Conservation (phyloP, 2,329 filamentous ascomycete genomes). For the Diaporthe sp. region DNA sequence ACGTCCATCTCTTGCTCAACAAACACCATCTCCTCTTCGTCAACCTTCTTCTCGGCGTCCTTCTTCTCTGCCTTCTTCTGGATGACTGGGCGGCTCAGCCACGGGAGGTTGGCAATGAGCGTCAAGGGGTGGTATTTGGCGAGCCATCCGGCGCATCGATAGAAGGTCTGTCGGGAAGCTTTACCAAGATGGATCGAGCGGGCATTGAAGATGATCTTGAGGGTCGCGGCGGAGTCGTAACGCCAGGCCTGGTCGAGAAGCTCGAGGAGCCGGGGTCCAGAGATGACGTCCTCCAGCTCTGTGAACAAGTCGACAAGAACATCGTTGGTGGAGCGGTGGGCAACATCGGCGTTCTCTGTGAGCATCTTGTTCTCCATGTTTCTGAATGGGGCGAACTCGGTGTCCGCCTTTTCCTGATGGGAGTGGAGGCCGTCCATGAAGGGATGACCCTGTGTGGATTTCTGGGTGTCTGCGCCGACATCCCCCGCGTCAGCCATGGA, state of each 20-base stretch:
- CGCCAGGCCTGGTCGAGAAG: conserved; percentile 65
- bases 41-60: conserved; percentile 45
- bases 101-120: conserved; percentile 65
- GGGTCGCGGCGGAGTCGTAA: conserved; percentile 60
- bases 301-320: conserved; percentile 67
- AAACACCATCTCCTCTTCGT: conserved; percentile 53
- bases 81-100: conserved; percentile 69
- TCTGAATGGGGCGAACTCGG: neutral
- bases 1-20: conserved; percentile 52
- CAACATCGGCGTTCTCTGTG: conserved; percentile 66
- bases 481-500: neutral
- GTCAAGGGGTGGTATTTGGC: conserved; percentile 67
- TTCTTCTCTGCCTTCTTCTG: conserved; percentile 63
- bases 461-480: neutral
- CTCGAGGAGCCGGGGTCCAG: conserved; percentile 52
- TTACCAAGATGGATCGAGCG: conserved; percentile 74
- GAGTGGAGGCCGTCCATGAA: conserved; percentile 53
- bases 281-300: conserved; percentile 60
- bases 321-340: conserved; percentile 60
- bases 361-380: conserved; percentile 59
- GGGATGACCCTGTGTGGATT: conserved; percentile 42
- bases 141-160: conserved; percentile 69
- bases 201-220: conserved; percentile 72
- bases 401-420: conserved; percentile 36
- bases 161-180: conserved; percentile 63